phyloP scores from a whole-genome alignment of 202 grass and related monocot genomes.

The Schoenoplectus tabernaemontani region DNA sequence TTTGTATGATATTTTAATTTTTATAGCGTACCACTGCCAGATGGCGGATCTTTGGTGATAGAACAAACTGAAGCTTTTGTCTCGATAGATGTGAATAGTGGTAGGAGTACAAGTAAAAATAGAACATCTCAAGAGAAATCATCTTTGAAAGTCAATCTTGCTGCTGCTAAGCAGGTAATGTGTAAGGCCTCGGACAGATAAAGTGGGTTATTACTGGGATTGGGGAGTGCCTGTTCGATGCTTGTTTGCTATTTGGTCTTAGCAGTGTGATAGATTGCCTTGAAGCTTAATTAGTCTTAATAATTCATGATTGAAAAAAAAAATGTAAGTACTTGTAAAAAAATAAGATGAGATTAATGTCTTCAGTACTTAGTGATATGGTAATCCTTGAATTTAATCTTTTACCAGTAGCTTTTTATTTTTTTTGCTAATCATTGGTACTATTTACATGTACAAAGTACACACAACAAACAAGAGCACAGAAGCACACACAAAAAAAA shows the following conservation, averaged over 20 bases:
- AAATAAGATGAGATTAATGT: neutral
- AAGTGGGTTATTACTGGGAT: neutral
- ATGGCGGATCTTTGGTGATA: slow-evolving; percentile 90
- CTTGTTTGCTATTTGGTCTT: neutral
- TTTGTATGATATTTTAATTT: slow-evolving; percentile 20
- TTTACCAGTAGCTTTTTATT: neutral
- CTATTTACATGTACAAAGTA: neutral
- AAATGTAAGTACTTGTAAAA: neutral
- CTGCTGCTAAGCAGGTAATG: slow-evolving; percentile 76
- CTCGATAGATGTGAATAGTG: slow-evolving; percentile 96
- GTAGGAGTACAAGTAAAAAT: slow-evolving; percentile 67
- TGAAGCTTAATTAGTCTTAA: slow-evolving; percentile 3
- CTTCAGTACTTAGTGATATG: neutral
- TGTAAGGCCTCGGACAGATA: neutral
- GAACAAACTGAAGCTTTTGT: slow-evolving; percentile 96
- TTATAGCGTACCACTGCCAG: slow-evolving; percentile 63
- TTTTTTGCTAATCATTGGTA: neutral
- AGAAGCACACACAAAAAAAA: neutral
- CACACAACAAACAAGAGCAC: neutral
- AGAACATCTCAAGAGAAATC: slow-evolving; percentile 84
- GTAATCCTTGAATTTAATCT: neutral
- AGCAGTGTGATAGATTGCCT: neutral
- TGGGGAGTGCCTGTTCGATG: neutral
- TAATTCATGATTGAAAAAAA: neutral
- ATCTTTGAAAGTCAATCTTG: slow-evolving; percentile 85